Evolutionary conservation across 805 yeast genomes (phyloP), one percentile per base, ranked within the genome.

Genomic region (Scheffersomyces coipomensis): DNA sequence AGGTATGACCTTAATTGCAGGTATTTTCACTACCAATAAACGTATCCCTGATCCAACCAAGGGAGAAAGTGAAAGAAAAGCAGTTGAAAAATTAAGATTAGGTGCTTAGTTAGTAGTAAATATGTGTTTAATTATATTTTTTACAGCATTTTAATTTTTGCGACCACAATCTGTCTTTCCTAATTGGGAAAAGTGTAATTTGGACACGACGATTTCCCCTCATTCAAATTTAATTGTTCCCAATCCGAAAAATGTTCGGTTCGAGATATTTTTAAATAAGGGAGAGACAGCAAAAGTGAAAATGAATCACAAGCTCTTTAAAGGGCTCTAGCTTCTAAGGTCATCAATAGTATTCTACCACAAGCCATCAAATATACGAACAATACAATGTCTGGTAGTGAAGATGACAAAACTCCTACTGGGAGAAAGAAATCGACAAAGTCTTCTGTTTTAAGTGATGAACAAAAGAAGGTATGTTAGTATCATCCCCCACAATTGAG

Each of bases 11-110:
- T 51, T 67, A 5, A 30, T 73, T 1, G 37, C 47, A 5, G 39
- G 58, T 0, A 10, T 67, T 0, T 62, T 69, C 35, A 53, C 58
- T 39, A 64, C 78, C 19, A 65, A 62, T 47, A 52, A 56, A 21
- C 71, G 72, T 6, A 27, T 27, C 10, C 30, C 30, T 1, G 57
- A 52, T 31, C 55, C 57, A 26, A 38, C 44, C 15, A 27, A 27
- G 5, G 30, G 30, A 13, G 30, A 12, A 8, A 10, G 15, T 13
- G 30, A 27, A 5, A 27, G 12, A 15, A 12, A 27, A 27, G 12
- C n/a, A 15, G 30, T 12, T 4, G 30, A 27, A 15, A 27, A 12
- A 15, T 27, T 27, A 12, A 27, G 30, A 13, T 7, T 21, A 21
- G 23, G 23, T 7, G 23, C 23, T 21, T 21, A 9, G 9, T 21